A percentile compares a stretch with the other conserved stretches of the same genome.
Evolutionary conservation across 805 yeast genomes (phyloP).

Genomic region (Yarrowia sp.): DNA sequence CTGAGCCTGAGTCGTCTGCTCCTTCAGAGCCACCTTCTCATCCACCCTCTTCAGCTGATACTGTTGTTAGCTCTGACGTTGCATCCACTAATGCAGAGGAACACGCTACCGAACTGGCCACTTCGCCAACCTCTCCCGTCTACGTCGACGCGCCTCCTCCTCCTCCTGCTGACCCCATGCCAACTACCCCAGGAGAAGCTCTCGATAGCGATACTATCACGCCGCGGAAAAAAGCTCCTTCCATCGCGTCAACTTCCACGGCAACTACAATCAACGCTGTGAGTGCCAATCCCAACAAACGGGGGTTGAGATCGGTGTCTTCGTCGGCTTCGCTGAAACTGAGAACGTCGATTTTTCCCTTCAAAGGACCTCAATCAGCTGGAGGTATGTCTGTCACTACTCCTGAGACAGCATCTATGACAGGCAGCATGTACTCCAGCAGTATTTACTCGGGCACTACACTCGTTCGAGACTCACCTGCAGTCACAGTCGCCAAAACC

Average conservation of each 20-base stretch:
- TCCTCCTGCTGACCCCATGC: conserved; percentile 12
- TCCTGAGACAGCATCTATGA: conserved; percentile 1
- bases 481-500: not conserved
- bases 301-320: conserved; percentile 3
- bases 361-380: conserved; percentile 1
- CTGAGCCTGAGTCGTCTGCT: no score
- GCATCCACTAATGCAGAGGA: not conserved
- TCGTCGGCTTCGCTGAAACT: conserved; percentile 13
- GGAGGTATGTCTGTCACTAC: not conserved
- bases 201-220: not conserved
- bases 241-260: not conserved
- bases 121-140: not conserved
- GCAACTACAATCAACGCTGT: not conserved
- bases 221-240: not conserved
- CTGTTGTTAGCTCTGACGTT: no score
- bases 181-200: not conserved
- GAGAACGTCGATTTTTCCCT: conserved; percentile 16
- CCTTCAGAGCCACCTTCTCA: no score
- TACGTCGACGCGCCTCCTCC: not conserved
- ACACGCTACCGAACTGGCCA: no score
- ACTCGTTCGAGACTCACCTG: not conserved
- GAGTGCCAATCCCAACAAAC: not conserved
- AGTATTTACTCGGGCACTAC: not conserved
- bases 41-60: no score
- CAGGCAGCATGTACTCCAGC: not conserved